Percentiles rank a stretch among this genome's conserved stretches.
Conservation (phyloP, 75 land plant genomes). For the Picea sitchensis region DNA sequence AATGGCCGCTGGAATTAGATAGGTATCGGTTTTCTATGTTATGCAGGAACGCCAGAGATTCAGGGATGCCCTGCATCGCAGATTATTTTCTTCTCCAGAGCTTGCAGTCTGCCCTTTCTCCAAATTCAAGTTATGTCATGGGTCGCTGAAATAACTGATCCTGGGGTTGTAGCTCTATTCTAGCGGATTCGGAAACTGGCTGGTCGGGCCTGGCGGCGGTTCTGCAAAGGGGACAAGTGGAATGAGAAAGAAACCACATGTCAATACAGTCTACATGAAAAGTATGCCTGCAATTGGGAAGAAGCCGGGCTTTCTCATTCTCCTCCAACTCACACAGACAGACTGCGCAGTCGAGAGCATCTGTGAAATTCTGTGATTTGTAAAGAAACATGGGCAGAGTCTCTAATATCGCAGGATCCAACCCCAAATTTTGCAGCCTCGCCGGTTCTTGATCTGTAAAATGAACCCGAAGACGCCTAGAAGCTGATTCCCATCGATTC, state of each 20-base stretch:
- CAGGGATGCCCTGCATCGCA: too few species aligned
- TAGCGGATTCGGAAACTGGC: too few species aligned
- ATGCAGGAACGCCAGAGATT: too few species aligned
- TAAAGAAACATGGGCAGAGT: slow-evolving; percentile 51
- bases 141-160: too few species aligned
- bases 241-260: slow-evolving; percentile 58
- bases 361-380: background rate
- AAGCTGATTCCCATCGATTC: slow-evolving; percentile 1
- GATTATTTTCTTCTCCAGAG: too few species aligned
- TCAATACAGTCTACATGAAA: slow-evolving; percentile 69
- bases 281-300: slow-evolving; percentile 49
- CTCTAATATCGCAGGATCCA: slow-evolving; percentile 29
- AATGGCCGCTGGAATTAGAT: too few species aligned
- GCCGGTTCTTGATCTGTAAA: background rate
- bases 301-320: slow-evolving; percentile 35
- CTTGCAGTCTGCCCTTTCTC: too few species aligned
- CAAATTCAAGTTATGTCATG: too few species aligned
- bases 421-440: slow-evolving; percentile 15
- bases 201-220: background rate
- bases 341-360: slow-evolving; percentile 40
- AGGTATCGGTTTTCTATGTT: too few species aligned
- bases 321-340: slow-evolving; percentile 61
- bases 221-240: slow-evolving; percentile 68
- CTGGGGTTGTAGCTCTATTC: too few species aligned
- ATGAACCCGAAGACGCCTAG: background rate